Percentiles rank a stretch among this genome's conserved stretches.
phyloP scores from a whole-genome alignment of 116 monocot species.

The Cymodocea nodosa region DNA sequence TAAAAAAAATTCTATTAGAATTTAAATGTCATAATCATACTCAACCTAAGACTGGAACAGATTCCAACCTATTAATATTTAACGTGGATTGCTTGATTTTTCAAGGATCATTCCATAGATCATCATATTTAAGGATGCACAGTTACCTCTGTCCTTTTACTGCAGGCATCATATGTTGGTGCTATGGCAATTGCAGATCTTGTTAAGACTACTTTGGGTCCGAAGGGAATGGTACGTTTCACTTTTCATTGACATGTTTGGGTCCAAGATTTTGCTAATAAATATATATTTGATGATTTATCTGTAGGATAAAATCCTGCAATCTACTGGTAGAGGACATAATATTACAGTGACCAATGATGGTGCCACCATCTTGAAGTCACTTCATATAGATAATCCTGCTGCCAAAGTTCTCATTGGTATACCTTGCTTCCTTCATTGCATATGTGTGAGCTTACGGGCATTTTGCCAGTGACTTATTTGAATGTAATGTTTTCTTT shows the following conservation, averaged over 20 bases:
- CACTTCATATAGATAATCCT: conserved; percentile 97
- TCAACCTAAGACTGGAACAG: no score
- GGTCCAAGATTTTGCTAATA: not conserved
- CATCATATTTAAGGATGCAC: not conserved
- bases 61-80: not conserved
- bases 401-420: conserved; percentile 97
- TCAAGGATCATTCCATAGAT: not conserved
- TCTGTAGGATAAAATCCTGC: conserved; percentile 76
- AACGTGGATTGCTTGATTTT: not conserved
- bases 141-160: not conserved
- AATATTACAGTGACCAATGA: conserved; percentile 97
- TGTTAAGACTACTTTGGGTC: conserved; percentile 93
- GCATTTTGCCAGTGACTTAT: no score
- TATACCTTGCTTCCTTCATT: conserved; percentile 41
- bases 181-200: conserved; percentile 96
- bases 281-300: not conserved
- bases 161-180: conserved; percentile 82
- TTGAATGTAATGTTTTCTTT: no score
- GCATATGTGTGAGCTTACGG: no score
- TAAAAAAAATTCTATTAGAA: no score
- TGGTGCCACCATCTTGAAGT: conserved; percentile 96
- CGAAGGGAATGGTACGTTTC: conserved; percentile 88
- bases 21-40: no score
- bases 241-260: not conserved
- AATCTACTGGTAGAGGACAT: conserved; percentile 83